Evolutionary conservation across 2,329 filamentous ascomycete species (phyloP), one percentile per base, ranked within the genome.

Genomic region (Ilyonectria robusta): DNA sequence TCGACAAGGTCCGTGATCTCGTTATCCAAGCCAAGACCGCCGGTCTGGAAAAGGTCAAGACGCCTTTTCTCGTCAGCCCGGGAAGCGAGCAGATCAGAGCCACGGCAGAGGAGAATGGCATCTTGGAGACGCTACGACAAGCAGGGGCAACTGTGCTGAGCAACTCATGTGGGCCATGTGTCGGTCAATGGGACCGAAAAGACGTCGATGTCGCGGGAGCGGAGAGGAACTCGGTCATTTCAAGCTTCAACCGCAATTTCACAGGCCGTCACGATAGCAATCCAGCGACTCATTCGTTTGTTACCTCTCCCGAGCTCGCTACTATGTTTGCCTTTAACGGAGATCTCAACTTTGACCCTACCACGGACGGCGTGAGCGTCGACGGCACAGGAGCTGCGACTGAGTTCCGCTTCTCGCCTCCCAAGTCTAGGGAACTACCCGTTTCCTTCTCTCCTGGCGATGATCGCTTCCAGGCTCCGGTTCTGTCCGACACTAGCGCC

Each of bases 211-310:
- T 75, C n/a, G 59, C 65, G 13, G 64, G 59, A 3, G 70, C 68
- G 0, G 75, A 77, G 63, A 67, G 67, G 37, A 81, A 80, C 57
- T 79, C 78, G 6, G 75, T 81, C 9, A 72, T 81, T 1, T 79
- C 78, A 9, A 78, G 73, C 23, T 81, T 78, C 68, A 81, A 81
- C 59, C 73, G 80, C 6, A 81, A 81, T 21, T 81, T 81, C 57
- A 78, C 78, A 1, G 78, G 77, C 4, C 78, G 79, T 1, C 79
- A 80, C 51, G 78, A 81, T 60, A 70, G 78, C 4, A 81, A 81
- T 42, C 78, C 84, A 2, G 83, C 81, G 31, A 86, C 84, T 0
- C 83, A 84, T 72, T 84, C 83, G 1, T 86, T 86, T 67, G 81
- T 85, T 51, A 81, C 83, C 17, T 85, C 83, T 3, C 83, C 84